A percentile compares a stretch with the other conserved stretches of the same genome.
Evolutionary conservation across 306 rosid genomes (phyloP).

Genomic region (Cucurbita maxima): DNA sequence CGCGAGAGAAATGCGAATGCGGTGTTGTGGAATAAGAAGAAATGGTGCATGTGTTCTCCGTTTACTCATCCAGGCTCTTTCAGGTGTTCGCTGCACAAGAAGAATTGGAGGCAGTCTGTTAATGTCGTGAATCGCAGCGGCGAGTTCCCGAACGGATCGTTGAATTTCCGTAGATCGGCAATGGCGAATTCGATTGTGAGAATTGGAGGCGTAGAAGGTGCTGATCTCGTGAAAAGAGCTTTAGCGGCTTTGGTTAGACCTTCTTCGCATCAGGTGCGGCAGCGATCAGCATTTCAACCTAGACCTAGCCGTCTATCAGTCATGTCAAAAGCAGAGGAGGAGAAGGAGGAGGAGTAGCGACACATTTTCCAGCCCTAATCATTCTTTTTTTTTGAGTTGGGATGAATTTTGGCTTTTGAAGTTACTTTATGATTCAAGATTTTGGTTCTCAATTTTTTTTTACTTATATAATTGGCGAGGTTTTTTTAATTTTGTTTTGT

Average conservation of each 20-base stretch:
- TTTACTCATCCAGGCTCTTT: slow-evolving; percentile 88
- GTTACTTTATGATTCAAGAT: too few relatives aligned
- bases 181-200: slow-evolving; percentile 90
- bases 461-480: too few relatives aligned
- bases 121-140: slow-evolving; percentile 31
- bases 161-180: slow-evolving; percentile 83
- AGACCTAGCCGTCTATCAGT: slow-evolving; percentile 73
- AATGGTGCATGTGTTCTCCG: slow-evolving; percentile 83
- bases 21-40: slow-evolving; percentile 17
- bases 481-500: too few relatives aligned
- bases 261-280: slow-evolving; percentile 65
- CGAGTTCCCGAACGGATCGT: slow-evolving; percentile 7
- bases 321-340: slow-evolving; percentile 40
- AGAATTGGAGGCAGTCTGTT: slow-evolving; percentile 15
- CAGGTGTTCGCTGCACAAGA: slow-evolving; percentile 78
- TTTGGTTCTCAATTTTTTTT: too few relatives aligned
- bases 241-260: slow-evolving; percentile 74
- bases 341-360: background rate
- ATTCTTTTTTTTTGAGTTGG: too few relatives aligned
- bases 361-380: background rate
- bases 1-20: slow-evolving; percentile 3
- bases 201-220: slow-evolving; percentile 78
- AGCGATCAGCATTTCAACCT: slow-evolving; percentile 48
- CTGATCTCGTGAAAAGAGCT: slow-evolving; percentile 56
- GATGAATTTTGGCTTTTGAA: too few relatives aligned